phyloP scores from a whole-genome alignment of 2,329 filamentous ascomycete genomes.

The Sodiomyces alkalinus region DNA sequence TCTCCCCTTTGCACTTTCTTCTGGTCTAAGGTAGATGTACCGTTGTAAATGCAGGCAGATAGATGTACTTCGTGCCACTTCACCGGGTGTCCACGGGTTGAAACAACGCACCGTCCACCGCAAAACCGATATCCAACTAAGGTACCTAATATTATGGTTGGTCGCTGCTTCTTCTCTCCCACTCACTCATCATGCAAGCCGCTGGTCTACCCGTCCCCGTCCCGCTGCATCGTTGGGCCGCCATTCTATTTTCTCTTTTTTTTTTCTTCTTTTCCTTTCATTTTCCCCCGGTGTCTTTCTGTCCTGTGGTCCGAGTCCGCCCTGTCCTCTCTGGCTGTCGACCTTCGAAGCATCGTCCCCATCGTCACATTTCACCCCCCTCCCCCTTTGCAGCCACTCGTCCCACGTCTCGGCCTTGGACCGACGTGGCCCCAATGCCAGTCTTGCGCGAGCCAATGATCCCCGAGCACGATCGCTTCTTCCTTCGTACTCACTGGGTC shows the following conservation, averaged over 20 bases:
- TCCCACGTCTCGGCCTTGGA: conserved; percentile 6
- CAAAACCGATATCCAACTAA: too few relatives aligned
- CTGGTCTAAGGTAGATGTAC: too few relatives aligned
- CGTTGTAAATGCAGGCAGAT: too few relatives aligned
- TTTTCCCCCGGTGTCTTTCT: conserved; percentile 1
- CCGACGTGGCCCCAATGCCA: conserved; percentile 10
- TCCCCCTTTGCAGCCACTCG: background rate
- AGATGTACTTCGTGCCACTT: too few relatives aligned
- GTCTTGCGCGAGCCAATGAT: conserved; percentile 7
- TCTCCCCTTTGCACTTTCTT: too few relatives aligned
- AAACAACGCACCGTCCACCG: too few relatives aligned
- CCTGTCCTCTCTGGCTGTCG: too few relatives aligned
- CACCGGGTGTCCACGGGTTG: too few relatives aligned
- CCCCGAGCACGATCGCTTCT: conserved; percentile 6
- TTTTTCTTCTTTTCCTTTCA: too few relatives aligned
- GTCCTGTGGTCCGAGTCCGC: too few relatives aligned
- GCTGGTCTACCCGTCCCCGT: conserved; percentile 4
- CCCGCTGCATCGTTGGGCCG: conserved; percentile 7
- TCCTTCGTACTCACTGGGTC: conserved; percentile 6
- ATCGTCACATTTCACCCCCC: background rate
- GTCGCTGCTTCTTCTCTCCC: background rate
- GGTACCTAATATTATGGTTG: too few relatives aligned
- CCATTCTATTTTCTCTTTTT: conserved; percentile 4
- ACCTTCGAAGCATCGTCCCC: too few relatives aligned
- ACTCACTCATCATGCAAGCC: conserved; percentile 1